Conservation (phyloP, 129 eudicot species). For the Flaveria robusta region DNA sequence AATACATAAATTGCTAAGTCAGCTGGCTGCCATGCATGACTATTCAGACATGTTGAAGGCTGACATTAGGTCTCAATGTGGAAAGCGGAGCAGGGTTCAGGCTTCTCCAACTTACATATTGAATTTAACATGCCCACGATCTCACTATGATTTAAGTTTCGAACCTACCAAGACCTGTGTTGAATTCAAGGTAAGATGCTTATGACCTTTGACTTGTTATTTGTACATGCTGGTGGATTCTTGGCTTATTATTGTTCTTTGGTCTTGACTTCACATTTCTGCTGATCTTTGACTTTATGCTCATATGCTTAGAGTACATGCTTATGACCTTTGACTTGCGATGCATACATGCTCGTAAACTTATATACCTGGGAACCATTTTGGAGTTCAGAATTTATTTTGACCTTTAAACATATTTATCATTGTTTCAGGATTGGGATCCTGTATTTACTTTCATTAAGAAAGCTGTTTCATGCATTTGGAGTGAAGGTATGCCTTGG, state of each 20-base stretch:
- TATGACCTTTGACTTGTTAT: conserved; percentile 6
- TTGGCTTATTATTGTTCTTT: conserved; percentile 10
- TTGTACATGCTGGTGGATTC: conserved; percentile 1
- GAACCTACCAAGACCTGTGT: conserved; percentile 68
- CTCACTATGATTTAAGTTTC: conserved; percentile 69
- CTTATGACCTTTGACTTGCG: conserved; percentile 17
- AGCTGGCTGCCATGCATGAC: conserved; percentile 55
- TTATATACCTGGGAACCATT: neutral
- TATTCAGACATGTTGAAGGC: conserved; percentile 42
- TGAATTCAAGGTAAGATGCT: conserved; percentile 70
- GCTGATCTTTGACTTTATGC: neutral
- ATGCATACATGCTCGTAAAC: neutral
- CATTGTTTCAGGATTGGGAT: conserved; percentile 71
- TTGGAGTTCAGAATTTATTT: neutral
- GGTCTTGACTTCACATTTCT: neutral
- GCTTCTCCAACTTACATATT: conserved; percentile 58
- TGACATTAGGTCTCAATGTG: conserved; percentile 36
- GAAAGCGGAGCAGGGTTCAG: conserved; percentile 58
- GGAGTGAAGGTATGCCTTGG: conserved; percentile 52
- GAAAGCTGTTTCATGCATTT: conserved; percentile 54
- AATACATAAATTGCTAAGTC: conserved; percentile 73
- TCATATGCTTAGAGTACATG: conserved; percentile 2
- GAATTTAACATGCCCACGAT: conserved; percentile 76
- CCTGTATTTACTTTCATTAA: conserved; percentile 58
- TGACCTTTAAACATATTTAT: conserved; percentile 25